phyloP scores from a whole-genome alignment of 1,284 basidiomycete species.

The Neolentinus lepideus region DNA sequence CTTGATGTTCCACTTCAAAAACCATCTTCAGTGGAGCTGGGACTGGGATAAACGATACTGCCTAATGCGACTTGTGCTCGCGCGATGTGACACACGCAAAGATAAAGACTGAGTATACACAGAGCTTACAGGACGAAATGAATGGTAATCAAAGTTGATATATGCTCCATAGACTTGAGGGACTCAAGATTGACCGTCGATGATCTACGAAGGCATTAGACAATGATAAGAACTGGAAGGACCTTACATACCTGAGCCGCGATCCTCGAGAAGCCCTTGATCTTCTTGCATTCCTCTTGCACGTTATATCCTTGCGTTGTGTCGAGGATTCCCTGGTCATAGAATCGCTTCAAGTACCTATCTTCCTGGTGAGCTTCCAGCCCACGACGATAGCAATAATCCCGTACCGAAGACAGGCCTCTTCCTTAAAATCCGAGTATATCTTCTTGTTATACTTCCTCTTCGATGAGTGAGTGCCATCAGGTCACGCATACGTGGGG shows the following conservation, averaged over 20 bases:
- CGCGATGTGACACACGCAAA: too few relatives aligned
- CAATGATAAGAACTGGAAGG: neutral
- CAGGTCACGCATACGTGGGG: neutral
- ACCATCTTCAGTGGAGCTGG: too few relatives aligned
- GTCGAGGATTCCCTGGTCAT: constrained; percentile 39
- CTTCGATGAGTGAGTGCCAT: constrained; percentile 26
- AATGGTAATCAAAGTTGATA: too few relatives aligned
- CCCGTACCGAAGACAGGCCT: constrained; percentile 54
- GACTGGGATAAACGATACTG: too few relatives aligned
- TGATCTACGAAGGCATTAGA: neutral
- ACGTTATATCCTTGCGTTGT: constrained; percentile 45
- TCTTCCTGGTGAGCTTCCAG: neutral
- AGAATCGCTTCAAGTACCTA: constrained; percentile 39
- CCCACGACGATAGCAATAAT: constrained; percentile 6
- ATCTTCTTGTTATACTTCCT: constrained; percentile 71
- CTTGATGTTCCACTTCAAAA: too few relatives aligned
- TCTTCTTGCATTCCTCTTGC: constrained; percentile 55
- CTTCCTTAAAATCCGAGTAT: constrained; percentile 72
- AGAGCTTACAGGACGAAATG: too few relatives aligned
- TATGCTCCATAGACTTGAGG: neutral
- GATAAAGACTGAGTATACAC: too few relatives aligned
- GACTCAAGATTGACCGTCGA: neutral
- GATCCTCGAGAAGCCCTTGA: constrained; percentile 41
- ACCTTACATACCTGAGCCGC: constrained; percentile 28
- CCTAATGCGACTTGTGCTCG: too few relatives aligned